Evolutionary conservation across 352 stramenopile genomes (phyloP).

Genomic region (Pythium scleroteichum): DNA sequence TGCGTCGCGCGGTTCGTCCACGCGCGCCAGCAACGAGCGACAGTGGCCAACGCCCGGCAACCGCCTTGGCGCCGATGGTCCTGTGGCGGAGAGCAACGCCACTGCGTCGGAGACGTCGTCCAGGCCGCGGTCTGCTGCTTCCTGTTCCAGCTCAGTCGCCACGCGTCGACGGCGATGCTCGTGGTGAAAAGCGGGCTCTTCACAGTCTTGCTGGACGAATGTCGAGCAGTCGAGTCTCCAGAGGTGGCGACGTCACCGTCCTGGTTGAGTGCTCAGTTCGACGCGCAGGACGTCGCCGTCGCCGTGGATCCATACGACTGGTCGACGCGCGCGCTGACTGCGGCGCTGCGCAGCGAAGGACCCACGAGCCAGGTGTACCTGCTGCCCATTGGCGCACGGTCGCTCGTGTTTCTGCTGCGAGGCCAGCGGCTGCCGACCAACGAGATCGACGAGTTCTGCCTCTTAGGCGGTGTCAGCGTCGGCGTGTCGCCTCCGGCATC

Average conservation of each 20-base stretch:
- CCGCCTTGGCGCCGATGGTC: slow-evolving; percentile 14
- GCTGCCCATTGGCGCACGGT: slow-evolving; percentile 40
- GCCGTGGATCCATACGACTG: slow-evolving; percentile 64
- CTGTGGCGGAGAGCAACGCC: background rate
- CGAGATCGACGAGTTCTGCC: slow-evolving; percentile 44
- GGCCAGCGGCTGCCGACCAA: slow-evolving; percentile 39
- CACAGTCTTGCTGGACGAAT: slow-evolving; percentile 41
- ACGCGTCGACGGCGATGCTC: slow-evolving; percentile 30
- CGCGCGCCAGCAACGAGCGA: background rate
- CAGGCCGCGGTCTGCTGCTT: slow-evolving; percentile 32
- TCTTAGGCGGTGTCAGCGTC: background rate
- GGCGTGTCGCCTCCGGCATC: background rate
- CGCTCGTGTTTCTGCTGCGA: slow-evolving; percentile 40
- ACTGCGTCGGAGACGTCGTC: slow-evolving; percentile 3
- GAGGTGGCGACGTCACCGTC: background rate
- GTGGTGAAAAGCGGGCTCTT: slow-evolving; percentile 49
- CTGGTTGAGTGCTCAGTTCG: background rate
- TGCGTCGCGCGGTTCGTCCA: slow-evolving; percentile 23
- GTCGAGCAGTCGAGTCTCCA: background rate
- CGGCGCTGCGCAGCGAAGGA: slow-evolving; percentile 20
- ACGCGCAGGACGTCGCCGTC: slow-evolving; percentile 44
- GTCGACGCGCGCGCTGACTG: slow-evolving; percentile 24
- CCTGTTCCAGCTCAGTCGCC: slow-evolving; percentile 42
- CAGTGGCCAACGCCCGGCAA: background rate
- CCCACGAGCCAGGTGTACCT: slow-evolving; percentile 32